These are phyloP conservation scores for Pseudognaphalium luteoalbum DNA, from an alignment of 129 eudicot genomes.

Conservation along the genomic window DNA sequence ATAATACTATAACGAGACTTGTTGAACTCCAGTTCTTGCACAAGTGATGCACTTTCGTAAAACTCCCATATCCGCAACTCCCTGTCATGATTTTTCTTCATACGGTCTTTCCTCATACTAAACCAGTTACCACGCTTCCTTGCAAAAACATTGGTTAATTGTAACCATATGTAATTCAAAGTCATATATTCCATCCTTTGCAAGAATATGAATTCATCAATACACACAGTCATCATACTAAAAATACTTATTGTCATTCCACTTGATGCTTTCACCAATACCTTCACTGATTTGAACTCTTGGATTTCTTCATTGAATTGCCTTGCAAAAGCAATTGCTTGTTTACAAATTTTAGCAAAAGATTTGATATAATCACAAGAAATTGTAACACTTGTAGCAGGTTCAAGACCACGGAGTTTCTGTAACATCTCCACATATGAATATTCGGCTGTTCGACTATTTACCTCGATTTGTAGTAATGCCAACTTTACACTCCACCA, in stretches of 20 bases:
- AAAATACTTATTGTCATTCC: background rate
- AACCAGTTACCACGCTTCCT: background rate
- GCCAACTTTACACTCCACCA: background rate
- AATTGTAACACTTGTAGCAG: background rate
- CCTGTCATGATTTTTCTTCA: background rate
- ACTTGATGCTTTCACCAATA: constrained; percentile 5
- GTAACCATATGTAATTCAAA: background rate
- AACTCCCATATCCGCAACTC: background rate
- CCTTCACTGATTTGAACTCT: constrained; percentile 10
- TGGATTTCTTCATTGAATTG: background rate
- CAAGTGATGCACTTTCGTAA: background rate
- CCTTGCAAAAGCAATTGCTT: background rate
- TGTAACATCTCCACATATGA: background rate
- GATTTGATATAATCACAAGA: background rate
- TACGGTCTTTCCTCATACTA: background rate
- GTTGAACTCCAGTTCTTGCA: background rate
- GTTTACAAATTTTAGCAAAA: background rate
- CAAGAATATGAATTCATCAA: background rate
- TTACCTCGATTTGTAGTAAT: background rate
- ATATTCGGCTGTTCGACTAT: background rate
- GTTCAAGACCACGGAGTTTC: background rate
- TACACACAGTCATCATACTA: background rate
- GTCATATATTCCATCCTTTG: background rate
- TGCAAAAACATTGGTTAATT: background rate
- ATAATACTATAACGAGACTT: background rate